Conservation (phyloP, 2,329 filamentous ascomycete species). For the Fusarium sp. region DNA sequence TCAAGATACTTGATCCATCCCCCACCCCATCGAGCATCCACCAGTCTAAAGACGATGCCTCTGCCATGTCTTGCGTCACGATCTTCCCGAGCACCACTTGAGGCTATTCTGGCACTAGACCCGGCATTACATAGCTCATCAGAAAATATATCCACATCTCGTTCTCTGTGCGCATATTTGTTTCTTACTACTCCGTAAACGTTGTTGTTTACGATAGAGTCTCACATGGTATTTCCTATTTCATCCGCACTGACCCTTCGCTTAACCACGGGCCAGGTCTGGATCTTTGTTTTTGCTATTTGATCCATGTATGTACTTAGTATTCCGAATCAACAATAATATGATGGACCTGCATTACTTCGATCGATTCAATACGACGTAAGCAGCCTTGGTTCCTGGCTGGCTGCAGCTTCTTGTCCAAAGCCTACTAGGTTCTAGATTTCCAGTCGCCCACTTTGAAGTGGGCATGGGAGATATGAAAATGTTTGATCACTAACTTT, state of each 20-base stretch:
- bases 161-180: constrained; percentile 16
- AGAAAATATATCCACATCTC: constrained; percentile 19
- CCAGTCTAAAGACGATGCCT: constrained; percentile 30
- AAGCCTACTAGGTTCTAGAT: neutral
- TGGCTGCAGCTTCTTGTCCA: constrained; percentile 3
- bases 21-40: constrained; percentile 24
- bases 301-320: neutral
- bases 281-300: constrained; percentile 5
- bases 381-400: constrained; percentile 11
- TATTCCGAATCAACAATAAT: constrained; percentile 10
- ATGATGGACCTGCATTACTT: constrained; percentile 17
- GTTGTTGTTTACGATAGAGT: constrained; percentile 8
- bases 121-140: constrained; percentile 19
- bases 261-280: constrained; percentile 6
- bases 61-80: constrained; percentile 43
- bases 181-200: neutral
- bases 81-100: constrained; percentile 43
- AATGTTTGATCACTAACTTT: neutral
- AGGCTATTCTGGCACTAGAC: constrained; percentile 41
- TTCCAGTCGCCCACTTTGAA: neutral
- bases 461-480: neutral
- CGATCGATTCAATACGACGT: constrained; percentile 12
- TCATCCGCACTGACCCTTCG: constrained; percentile 10
- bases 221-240: constrained; percentile 4
- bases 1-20: constrained; percentile 12